Conservation (phyloP, 495 filamentous ascomycete genomes). For the Penicillium ochrochloron region DNA sequence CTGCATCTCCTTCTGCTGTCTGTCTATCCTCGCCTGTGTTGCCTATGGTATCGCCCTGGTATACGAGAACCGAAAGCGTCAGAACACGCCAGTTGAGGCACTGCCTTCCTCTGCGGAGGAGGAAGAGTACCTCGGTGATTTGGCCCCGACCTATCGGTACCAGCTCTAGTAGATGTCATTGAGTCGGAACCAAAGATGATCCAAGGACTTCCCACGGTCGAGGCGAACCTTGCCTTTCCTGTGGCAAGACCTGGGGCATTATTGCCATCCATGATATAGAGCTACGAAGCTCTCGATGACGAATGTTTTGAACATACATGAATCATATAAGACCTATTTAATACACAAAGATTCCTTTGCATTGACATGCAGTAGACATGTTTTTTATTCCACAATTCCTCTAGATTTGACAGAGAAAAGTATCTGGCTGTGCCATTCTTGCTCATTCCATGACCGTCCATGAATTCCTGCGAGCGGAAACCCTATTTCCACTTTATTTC, state of each 20-base stretch:
- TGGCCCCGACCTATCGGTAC: slow-evolving; percentile 50
- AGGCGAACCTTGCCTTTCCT: neutral
- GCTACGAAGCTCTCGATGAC: neutral
- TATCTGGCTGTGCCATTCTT: neutral
- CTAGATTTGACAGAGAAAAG: neutral
- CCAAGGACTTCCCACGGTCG: neutral
- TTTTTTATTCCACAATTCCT: neutral
- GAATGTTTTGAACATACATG: slow-evolving; percentile 3
- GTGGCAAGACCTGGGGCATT: slow-evolving; percentile 3
- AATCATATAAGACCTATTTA: neutral
- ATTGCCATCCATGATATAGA: slow-evolving; percentile 1
- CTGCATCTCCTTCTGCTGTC: slow-evolving; percentile 71
- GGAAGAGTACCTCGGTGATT: slow-evolving; percentile 42
- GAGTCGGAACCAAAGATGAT: neutral
- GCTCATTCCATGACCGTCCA: neutral
- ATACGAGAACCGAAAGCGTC: slow-evolving; percentile 69
- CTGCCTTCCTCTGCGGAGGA: slow-evolving; percentile 32
- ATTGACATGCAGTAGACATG: neutral
- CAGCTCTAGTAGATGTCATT: slow-evolving; percentile 33
- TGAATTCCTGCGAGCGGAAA: slow-evolving; percentile 13
- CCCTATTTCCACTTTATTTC: slow-evolving; percentile 25
- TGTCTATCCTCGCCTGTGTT: slow-evolving; percentile 64
- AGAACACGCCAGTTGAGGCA: slow-evolving; percentile 35
- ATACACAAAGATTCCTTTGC: neutral
- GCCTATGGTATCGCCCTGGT: slow-evolving; percentile 64